Base-by-base conservation (phyloP, 805 yeast species). In the Pichia pseudocactophila region DNA sequence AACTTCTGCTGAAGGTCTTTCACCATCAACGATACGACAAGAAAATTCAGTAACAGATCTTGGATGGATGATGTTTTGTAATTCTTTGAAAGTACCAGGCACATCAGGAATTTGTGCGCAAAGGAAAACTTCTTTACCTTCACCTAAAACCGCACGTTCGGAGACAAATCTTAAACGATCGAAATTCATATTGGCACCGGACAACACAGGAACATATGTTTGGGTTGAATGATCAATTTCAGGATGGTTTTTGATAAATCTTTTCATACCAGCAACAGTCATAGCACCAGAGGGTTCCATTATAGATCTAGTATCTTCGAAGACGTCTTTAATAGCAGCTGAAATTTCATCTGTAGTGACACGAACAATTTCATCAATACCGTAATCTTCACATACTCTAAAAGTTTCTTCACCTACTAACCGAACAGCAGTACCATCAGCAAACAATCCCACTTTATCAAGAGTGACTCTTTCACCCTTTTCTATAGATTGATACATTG, bases 141-240 rank as follows among this genome's bases (percentile, higher is more conserved):
- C 97, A 65, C 98, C 99, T n/a, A 92, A 72, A 40, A 86, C 94
- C 12, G 98, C 97, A 64, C 99, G 81, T 64, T 92, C 99, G 45
- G 95, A 78, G 17, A 92, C 97, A 62, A 92, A 92, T 60, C 99
- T 74, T 55, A 92, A 71, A 55, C 99, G 75, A 63, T 90, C 98
- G 59, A 92, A 92, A 67, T 94, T 90, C 95, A 92, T 89, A 64
- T 92, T 92, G 30, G 99, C 99, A 45, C 99, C 99, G 17, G 95
- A 82, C 43, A 92, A 69, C 18, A 92, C 73, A 7, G 97, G 90
- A 32, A 85, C 82, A 55, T 86, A 88, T 1, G 86, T 78, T 49
- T 79, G 74, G 38, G 69, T 64, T 4, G 78, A 65, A 55, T 84
- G 94, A 53, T 82, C 84, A 32, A 78, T 69, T 42, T 82, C 85